A percentile compares a stretch with the other conserved stretches of the same genome.
Conservation (phyloP, 768 basidiomycete species). For the Suillus spraguei region DNA sequence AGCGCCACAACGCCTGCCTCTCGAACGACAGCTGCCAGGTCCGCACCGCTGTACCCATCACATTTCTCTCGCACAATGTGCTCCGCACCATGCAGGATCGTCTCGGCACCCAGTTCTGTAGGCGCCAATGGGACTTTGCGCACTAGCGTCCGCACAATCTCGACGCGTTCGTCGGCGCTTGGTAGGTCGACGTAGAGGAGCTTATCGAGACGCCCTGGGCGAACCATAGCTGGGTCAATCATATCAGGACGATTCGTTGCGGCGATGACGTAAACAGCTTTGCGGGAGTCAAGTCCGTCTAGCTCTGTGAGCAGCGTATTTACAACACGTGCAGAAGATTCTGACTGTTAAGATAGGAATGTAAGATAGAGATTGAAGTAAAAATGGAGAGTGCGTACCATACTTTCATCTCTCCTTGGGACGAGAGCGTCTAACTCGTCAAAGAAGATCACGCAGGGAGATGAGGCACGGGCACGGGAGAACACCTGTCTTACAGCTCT, state of each 20-base stretch:
- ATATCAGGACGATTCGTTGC: conserved; percentile 97
- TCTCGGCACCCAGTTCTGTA: conserved; percentile 30
- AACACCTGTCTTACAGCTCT: conserved; percentile 94
- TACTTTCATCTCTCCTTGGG: conserved; percentile 83
- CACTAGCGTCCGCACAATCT: conserved; percentile 80
- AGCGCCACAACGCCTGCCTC: conserved; percentile 91
- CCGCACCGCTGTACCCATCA: conserved; percentile 92
- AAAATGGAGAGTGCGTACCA: conserved; percentile 52
- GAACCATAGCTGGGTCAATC: conserved; percentile 97
- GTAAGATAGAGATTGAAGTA: neutral
- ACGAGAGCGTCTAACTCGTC: conserved; percentile 94
- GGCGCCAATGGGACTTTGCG: conserved; percentile 66
- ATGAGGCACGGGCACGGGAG: conserved; percentile 88
- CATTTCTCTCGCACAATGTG: conserved; percentile 61
- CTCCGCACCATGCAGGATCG: conserved; percentile 33
- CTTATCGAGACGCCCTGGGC: conserved; percentile 95
- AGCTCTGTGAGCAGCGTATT: conserved; percentile 92
- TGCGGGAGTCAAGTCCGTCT: conserved; percentile 86
- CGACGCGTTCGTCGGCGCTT: conserved; percentile 66
- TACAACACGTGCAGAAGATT: conserved; percentile 91
- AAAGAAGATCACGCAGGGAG: conserved; percentile 95
- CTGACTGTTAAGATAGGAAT: conserved; percentile 55
- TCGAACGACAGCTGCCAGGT: conserved; percentile 83
- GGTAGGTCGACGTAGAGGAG: conserved; percentile 93
- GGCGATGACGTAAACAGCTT: conserved; percentile 89